Base-by-base conservation (phyloP, 2,329 filamentous ascomycete genomes). In the Didymella sp. region DNA sequence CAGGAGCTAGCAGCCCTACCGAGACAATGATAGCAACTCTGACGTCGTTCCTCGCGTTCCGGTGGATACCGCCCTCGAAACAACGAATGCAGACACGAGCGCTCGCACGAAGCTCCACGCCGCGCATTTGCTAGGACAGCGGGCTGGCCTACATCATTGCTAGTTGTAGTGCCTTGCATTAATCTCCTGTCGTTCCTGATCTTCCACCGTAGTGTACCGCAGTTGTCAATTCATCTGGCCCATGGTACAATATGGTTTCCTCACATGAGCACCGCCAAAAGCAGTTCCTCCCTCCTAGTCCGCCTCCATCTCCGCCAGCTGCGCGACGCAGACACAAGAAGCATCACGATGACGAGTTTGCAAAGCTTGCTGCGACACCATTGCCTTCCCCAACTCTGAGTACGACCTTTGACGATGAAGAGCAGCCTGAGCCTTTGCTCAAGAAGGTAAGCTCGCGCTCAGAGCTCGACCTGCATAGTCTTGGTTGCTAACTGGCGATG, bases 271-370 rank as follows among this genome's bases (percentile, higher is more conserved):
- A 60, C 21, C 56, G 44, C n/a, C 54, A 58, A 19, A 45, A 28
- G 15, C 61, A 61, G 9, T 51, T 62, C 24, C 58, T 66, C 15
- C 66, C 69, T 4, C 70, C 65, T 24, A 70, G 66, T 44, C 71
- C 71, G 13, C 71, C 70, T 7, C 70, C 67, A 35, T 72, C 68
- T 25, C 69, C 72, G n/a, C 64, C 66, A 25, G 42, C 56, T 9
- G 51, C 63, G 12, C 59, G 62, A 19, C 61, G 55, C 19, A 58
- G 66, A 31, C 64, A 60, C 21, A 72, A 63, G 46, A 70, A 70
- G 56, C 66, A 65, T 35, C 54, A 47, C 35, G 50, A 50, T 22
- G 72, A 75, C 24, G 69, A 71, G 1, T 75, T 76, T 53, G 63
- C 70, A 38, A 61, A 72, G 28, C 67, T 76, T 22, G 66, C 65